phyloP scores from a whole-genome alignment of 371 early-diverging fungal genomes.

The Batkoa obscura region DNA sequence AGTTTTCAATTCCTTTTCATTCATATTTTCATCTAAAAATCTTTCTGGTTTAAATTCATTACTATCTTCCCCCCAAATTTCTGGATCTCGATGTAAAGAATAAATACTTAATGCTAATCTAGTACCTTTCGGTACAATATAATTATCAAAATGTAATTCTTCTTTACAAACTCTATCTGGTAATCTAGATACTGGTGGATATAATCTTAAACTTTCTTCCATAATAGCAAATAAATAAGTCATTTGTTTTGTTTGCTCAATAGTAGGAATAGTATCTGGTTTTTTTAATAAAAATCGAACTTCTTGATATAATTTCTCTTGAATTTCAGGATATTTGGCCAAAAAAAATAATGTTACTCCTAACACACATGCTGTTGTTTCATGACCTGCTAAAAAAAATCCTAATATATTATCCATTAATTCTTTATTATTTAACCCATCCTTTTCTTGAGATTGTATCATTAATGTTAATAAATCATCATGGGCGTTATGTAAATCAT shows the following conservation, averaged over 20 bases:
- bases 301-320: neutral
- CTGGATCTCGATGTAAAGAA: neutral
- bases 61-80: conserved; percentile 13
- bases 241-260: neutral
- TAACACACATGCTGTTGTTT: neutral
- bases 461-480: neutral
- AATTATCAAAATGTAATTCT: neutral
- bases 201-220: neutral
- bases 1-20: neutral
- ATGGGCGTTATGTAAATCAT: neutral
- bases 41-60: conserved; percentile 15
- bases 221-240: neutral
- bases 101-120: neutral
- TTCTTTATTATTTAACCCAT: neutral
- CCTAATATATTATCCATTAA: neutral
- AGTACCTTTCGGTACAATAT: neutral
- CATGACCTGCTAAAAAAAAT: conserved; percentile 1
- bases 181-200: neutral
- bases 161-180: neutral
- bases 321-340: conserved; percentile 1
- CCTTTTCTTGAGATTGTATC: neutral
- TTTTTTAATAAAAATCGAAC: neutral
- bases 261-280: neutral
- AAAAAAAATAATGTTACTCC: neutral
- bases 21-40: conserved; percentile 5